A percentile compares a stretch with the other conserved stretches of the same genome.
Conservation (phyloP, 2,329 filamentous ascomycete species). For the Boeremia lycopersici region DNA sequence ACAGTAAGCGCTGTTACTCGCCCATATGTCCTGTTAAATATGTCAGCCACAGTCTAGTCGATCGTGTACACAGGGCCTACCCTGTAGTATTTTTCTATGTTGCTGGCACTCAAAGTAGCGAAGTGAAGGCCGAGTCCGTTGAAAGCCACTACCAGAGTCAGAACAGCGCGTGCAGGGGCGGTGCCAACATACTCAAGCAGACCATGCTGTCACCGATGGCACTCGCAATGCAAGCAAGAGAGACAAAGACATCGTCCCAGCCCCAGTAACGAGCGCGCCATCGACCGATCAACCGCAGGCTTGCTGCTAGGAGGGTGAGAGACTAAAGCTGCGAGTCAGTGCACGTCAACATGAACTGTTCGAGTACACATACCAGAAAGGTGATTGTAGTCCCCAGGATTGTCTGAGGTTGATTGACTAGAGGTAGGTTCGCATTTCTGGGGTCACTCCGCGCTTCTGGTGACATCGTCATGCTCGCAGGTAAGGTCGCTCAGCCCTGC, state of each 20-base stretch:
- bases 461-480: slow-evolving; percentile 14
- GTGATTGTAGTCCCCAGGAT: slow-evolving; percentile 34
- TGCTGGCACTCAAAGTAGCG: slow-evolving; percentile 25
- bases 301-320: slow-evolving; percentile 33
- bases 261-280: slow-evolving; percentile 37
- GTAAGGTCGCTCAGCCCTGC: background rate
- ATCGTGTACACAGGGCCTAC: slow-evolving; percentile 12
- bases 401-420: slow-evolving; percentile 38
- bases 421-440: slow-evolving; percentile 37
- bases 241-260: slow-evolving; percentile 46
- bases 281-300: slow-evolving; percentile 41
- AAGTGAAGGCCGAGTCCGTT: slow-evolving; percentile 44
- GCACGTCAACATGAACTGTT: background rate
- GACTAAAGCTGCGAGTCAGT: slow-evolving; percentile 22
- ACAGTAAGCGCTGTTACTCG: slow-evolving; percentile 39
- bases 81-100: slow-evolving; percentile 37
- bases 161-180: background rate
- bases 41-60: background rate
- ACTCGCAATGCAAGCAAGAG: slow-evolving; percentile 33
- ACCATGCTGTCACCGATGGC: slow-evolving; percentile 36
- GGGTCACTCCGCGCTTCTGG: slow-evolving; percentile 26
- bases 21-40: slow-evolving; percentile 35
- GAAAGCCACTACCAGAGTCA: slow-evolving; percentile 33
- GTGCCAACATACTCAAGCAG: slow-evolving; percentile 36
- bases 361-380: slow-evolving; percentile 34